A percentile compares a stretch with the other conserved stretches of the same genome.
Conservation (phyloP, 2,329 filamentous ascomycete genomes). For the Leptographium radiaticola region DNA sequence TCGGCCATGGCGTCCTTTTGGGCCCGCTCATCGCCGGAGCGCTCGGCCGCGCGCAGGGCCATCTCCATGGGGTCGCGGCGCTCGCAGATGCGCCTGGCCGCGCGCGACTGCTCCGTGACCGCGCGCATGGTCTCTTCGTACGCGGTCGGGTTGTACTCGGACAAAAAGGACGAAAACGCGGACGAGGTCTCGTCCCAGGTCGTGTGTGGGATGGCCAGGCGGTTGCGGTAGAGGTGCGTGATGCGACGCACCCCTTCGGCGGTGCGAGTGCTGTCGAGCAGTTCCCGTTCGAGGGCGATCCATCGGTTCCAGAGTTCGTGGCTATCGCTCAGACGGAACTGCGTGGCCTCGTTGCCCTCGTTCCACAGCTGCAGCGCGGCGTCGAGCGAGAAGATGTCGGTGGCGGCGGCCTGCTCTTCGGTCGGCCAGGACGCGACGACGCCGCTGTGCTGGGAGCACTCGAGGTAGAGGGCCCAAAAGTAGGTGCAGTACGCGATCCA, state of each 20-base stretch:
- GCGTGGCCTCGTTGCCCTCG: slow-evolving; percentile 57
- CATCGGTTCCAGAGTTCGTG: slow-evolving; percentile 70
- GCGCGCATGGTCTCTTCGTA: slow-evolving; percentile 65
- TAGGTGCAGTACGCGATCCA: slow-evolving; percentile 73
- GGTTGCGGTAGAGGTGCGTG: slow-evolving; percentile 55
- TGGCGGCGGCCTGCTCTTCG: slow-evolving; percentile 56
- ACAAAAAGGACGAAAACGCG: slow-evolving; percentile 61
- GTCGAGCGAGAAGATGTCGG: slow-evolving; percentile 59
- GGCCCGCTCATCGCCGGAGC: slow-evolving; percentile 40
- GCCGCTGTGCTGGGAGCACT: slow-evolving; percentile 41
- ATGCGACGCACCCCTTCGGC: slow-evolving; percentile 49
- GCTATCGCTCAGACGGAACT: slow-evolving; percentile 64
- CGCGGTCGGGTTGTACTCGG: slow-evolving; percentile 53
- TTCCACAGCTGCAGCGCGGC: slow-evolving; percentile 56
- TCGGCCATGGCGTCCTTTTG: slow-evolving; percentile 41
- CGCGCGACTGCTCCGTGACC: slow-evolving; percentile 47
- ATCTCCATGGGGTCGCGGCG: slow-evolving; percentile 57
- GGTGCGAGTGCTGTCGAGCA: slow-evolving; percentile 44
- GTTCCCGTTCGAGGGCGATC: slow-evolving; percentile 57
- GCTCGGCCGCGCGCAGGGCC: slow-evolving; percentile 45
- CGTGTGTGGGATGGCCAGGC: slow-evolving; percentile 59
- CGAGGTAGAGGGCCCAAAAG: slow-evolving; percentile 57
- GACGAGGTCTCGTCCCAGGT: slow-evolving; percentile 65
- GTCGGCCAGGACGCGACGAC: slow-evolving; percentile 43
- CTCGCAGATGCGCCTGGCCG: slow-evolving; percentile 50